These are phyloP conservation scores for Podospora bellae-mahoneyi DNA, from an alignment of 495 filamentous ascomycete genomes.

Conservation along the genomic window DNA sequence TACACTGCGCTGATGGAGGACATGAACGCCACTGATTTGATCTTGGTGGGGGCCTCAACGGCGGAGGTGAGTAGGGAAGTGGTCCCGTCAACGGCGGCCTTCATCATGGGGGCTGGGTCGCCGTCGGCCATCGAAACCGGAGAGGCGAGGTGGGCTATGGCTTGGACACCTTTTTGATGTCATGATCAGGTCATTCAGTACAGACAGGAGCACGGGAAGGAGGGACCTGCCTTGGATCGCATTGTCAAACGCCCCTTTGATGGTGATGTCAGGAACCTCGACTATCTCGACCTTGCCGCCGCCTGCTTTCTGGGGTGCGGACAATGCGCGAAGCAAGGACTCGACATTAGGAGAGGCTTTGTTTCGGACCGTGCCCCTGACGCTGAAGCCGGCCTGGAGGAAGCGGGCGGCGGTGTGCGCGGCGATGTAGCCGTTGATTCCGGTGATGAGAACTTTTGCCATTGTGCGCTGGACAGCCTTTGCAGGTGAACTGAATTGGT, in stretches of 20 bases:
- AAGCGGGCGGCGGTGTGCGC: slow-evolving; percentile 50
- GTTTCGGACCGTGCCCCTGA: slow-evolving; percentile 48
- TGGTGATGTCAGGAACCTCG: slow-evolving; percentile 40
- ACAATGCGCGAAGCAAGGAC: slow-evolving; percentile 54
- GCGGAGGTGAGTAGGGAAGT: slow-evolving; percentile 64
- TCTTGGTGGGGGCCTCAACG: slow-evolving; percentile 43
- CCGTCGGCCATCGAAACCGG: slow-evolving; percentile 62
- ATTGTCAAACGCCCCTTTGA: slow-evolving; percentile 39
- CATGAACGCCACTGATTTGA: slow-evolving; percentile 51
- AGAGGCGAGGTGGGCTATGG: slow-evolving; percentile 47
- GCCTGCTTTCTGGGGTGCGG: slow-evolving; percentile 41
- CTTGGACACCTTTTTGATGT: slow-evolving; percentile 16
- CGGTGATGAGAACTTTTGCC: slow-evolving; percentile 46
- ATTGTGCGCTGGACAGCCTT: not conserved
- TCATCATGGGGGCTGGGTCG: slow-evolving; percentile 62
- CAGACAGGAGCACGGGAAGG: not conserved
- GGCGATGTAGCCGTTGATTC: slow-evolving; percentile 54
- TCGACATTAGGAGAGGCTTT: slow-evolving; percentile 18
- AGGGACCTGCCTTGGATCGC: slow-evolving; percentile 36
- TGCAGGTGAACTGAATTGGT: not conserved
- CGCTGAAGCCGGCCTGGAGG: slow-evolving; percentile 45
- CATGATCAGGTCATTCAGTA: not conserved
- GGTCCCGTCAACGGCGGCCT: slow-evolving; percentile 70
- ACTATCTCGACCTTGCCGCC: slow-evolving; percentile 35
- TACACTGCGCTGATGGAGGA: slow-evolving; percentile 41